These are phyloP conservation scores for Neonectria hederae DNA, from an alignment of 2,329 filamentous ascomycete genomes.

Conservation along the genomic window DNA sequence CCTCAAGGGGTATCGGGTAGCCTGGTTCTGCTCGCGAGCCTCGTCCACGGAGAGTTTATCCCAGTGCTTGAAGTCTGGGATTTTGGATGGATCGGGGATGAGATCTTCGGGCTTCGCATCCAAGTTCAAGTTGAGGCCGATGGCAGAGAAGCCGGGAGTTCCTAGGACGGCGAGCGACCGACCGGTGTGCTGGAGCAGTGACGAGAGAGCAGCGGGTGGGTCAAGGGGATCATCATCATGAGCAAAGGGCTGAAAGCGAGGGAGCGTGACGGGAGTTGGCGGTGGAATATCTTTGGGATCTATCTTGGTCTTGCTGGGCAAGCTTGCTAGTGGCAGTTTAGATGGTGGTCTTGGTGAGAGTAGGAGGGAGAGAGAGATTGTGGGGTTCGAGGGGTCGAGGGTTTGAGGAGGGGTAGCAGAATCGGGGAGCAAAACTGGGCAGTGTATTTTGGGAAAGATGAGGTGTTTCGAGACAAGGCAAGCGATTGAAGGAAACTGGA, in stretches of 20 bases:
- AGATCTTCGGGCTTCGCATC: constrained; percentile 60
- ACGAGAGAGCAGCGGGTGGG: constrained; percentile 53
- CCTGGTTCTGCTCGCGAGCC: constrained; percentile 58
- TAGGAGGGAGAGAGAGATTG: constrained; percentile 21
- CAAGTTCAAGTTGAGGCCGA: constrained; percentile 65
- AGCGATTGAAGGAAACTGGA: neutral
- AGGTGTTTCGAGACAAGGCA: neutral
- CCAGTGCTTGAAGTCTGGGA: constrained; percentile 65
- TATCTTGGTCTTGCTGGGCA: constrained; percentile 45
- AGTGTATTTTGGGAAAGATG: neutral
- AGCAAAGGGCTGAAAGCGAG: constrained; percentile 54
- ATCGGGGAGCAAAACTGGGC: neutral
- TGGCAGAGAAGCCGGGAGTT: constrained; percentile 62
- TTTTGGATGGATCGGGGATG: constrained; percentile 61
- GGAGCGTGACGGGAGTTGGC: constrained; percentile 64
- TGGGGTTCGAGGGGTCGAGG: constrained; percentile 20
- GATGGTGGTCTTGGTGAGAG: constrained; percentile 29
- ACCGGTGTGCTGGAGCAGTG: constrained; percentile 63
- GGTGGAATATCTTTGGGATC: constrained; percentile 64
- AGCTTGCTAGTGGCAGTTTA: constrained; percentile 41
- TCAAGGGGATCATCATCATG: constrained; percentile 44
- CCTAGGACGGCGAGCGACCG: constrained; percentile 54
- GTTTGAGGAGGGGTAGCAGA: neutral
- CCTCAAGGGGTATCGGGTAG: constrained; percentile 59
- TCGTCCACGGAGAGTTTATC: constrained; percentile 59